phyloP scores from a whole-genome alignment of 2,329 filamentous ascomycete species.

The Aspergillus hiratsukae region DNA sequence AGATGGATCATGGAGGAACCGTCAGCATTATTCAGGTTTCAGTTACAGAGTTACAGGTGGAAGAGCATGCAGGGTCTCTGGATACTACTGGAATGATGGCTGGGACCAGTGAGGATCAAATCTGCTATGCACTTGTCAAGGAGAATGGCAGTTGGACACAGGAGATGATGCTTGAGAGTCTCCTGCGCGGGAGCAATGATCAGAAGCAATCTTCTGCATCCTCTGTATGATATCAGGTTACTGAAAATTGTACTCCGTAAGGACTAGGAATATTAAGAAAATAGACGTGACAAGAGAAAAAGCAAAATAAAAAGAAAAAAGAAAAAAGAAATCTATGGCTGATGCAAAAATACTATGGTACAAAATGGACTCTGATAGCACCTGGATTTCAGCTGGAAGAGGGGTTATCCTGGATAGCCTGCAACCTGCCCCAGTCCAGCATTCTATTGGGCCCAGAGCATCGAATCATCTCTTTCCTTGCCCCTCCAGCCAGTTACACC shows the following conservation, averaged over 20 bases:
- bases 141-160: not conserved
- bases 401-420: slow-evolving; percentile 1
- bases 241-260: not conserved
- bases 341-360: not conserved
- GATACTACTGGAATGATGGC: not conserved
- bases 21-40: not conserved
- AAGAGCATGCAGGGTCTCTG: not conserved
- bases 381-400: not conserved
- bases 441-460: not conserved
- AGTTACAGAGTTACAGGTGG: not conserved
- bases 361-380: not conserved
- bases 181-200: not conserved
- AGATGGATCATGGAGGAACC: not conserved
- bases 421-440: not conserved
- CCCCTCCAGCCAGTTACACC: slow-evolving; percentile 2
- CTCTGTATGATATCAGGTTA: not conserved
- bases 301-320: not conserved
- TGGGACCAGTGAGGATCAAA: too few species aligned
- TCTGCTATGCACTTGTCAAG: not conserved
- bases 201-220: not conserved
- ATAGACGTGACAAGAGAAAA: not conserved
- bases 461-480: not conserved
- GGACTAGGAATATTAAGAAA: not conserved
- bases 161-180: not conserved
- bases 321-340: not conserved